Conservation (phyloP, 768 basidiomycete species). For the Termitomyces sp. region DNA sequence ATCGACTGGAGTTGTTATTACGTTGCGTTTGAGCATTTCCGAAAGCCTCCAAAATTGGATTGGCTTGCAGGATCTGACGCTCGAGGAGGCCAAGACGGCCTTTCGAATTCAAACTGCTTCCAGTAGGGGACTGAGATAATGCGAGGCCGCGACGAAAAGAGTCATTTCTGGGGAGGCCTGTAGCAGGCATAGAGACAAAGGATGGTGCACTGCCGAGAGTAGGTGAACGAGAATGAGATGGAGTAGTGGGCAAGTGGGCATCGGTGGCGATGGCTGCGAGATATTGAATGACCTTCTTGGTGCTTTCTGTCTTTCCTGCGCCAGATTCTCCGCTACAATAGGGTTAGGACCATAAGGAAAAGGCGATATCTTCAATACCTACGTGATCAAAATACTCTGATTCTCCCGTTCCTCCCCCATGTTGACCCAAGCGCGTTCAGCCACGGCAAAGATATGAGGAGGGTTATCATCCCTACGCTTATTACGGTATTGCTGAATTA, state of each 20-base stretch:
- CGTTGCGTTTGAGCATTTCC: constrained; percentile 98
- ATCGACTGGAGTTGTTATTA: constrained; percentile 98
- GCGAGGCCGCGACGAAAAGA: constrained; percentile 54
- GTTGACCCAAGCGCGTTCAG: constrained; percentile 96
- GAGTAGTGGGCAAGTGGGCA: constrained; percentile 45
- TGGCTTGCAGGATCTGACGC: constrained; percentile 94
- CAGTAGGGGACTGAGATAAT: constrained; percentile 37
- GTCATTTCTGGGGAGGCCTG: constrained; percentile 64
- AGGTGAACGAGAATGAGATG: constrained; percentile 64
- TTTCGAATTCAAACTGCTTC: constrained; percentile 51
- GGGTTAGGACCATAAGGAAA: constrained; percentile 8
- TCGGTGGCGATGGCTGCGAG: constrained; percentile 95
- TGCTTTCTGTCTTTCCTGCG: constrained; percentile 98
- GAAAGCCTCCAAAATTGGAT: constrained; percentile 95
- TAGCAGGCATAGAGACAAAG: constrained; percentile 49
- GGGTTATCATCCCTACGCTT: constrained; percentile 88
- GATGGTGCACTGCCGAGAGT: constrained; percentile 49
- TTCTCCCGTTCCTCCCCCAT: constrained; percentile 98
- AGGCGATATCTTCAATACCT: constrained; percentile 24
- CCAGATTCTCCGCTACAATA: constrained; percentile 87
- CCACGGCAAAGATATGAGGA: constrained; percentile 96
- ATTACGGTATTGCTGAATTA: constrained; percentile 86
- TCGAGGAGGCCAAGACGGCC: constrained; percentile 85
- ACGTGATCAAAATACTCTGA: constrained; percentile 98
- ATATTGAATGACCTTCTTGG: constrained; percentile 99